These are phyloP conservation scores for Suhomyces guaymorum DNA, from an alignment of 1,139 yeast species.

Conservation along the genomic window DNA sequence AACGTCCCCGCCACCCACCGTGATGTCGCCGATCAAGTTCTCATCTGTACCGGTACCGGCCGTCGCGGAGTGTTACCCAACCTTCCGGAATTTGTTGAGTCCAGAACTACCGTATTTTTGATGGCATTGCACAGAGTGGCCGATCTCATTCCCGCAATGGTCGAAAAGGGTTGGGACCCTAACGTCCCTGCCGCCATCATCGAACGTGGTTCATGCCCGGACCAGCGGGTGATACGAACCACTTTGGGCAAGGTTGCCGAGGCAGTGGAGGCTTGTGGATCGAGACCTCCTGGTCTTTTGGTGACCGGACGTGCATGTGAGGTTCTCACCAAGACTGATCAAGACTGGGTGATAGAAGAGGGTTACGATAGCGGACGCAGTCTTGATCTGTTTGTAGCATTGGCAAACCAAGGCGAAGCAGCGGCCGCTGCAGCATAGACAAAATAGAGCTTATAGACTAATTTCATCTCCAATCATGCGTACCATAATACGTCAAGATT, in stretches of 20 bases:
- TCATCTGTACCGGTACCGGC: conserved; percentile 94
- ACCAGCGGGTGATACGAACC: conserved; percentile 83
- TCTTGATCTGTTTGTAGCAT: conserved; percentile 5
- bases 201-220: conserved; percentile 92
- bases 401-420: neutral
- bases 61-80: conserved; percentile 80
- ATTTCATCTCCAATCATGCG: too few species aligned
- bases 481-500: too few species aligned
- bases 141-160: conserved; percentile 62
- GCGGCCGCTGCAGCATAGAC: neutral
- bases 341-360: conserved; percentile 60
- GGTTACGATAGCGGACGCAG: conserved; percentile 35
- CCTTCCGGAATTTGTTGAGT: conserved; percentile 68
- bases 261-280: conserved; percentile 79
- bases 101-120: conserved; percentile 81
- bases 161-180: conserved; percentile 64
- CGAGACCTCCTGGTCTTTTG: conserved; percentile 90
- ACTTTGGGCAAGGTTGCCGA: conserved; percentile 62
- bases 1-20: conserved; percentile 90
- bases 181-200: conserved; percentile 79
- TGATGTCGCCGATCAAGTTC: conserved; percentile 88
- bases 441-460: too few species aligned
- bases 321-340: conserved; percentile 42
- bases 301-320: conserved; percentile 82
- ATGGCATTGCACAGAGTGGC: conserved; percentile 88